phyloP scores from a whole-genome alignment of 352 stramenopile genomes.

The Ochromonadaceae sp. region DNA sequence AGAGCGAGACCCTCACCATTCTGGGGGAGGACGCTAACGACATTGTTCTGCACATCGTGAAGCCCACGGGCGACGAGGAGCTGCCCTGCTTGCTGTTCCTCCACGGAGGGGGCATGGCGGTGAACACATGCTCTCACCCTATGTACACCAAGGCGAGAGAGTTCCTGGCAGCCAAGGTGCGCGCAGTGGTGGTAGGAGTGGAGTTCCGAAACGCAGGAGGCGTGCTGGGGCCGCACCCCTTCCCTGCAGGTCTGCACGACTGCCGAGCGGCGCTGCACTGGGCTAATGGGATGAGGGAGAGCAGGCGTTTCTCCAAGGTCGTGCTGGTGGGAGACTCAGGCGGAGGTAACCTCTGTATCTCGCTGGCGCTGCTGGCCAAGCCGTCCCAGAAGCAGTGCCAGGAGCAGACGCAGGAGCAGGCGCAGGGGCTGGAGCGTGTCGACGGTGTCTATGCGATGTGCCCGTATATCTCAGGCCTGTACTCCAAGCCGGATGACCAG shows the following conservation, averaged over 20 bases:
- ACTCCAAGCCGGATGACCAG: no score
- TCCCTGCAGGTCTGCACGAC: slow-evolving; percentile 14
- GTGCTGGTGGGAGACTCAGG: background rate
- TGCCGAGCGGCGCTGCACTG: slow-evolving; percentile 14
- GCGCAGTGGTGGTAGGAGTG: background rate
- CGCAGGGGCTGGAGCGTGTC: no score
- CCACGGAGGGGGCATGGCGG: slow-evolving; percentile 16
- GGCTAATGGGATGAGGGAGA: slow-evolving; percentile 4
- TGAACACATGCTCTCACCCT: background rate
- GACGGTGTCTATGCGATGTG: no score
- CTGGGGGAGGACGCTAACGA: no score
- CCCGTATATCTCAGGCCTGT: no score
- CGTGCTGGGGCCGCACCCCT: background rate
- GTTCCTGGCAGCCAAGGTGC: slow-evolving; percentile 7
- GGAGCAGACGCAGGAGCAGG: no score
- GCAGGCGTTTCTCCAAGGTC: background rate
- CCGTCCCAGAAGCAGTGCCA: no score
- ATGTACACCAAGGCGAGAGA: background rate
- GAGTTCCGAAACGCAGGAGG: slow-evolving; percentile 18
- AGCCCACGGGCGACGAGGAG: no score
- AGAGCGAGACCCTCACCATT: no score
- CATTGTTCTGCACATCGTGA: no score
- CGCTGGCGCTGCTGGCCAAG: no score
- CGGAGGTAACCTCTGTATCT: no score
- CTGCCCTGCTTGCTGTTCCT: slow-evolving; percentile 16